phyloP scores from a whole-genome alignment of 345 rosid genomes.

The Citropsis articulata region DNA sequence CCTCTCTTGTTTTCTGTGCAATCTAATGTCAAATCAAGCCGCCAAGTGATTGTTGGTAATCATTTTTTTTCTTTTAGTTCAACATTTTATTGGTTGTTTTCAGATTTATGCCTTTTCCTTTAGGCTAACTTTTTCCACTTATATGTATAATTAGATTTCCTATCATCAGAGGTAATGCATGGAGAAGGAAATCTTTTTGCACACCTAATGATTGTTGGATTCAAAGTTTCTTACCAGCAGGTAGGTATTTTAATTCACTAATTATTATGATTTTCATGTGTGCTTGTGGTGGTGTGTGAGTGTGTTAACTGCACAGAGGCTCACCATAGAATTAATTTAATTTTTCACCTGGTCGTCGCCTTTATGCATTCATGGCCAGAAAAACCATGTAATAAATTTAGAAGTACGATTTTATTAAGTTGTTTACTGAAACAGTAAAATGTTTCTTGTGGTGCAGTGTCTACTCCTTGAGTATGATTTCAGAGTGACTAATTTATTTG shows the following conservation, averaged over 20 bases:
- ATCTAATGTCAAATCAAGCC: constrained; percentile 73
- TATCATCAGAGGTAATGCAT: constrained; percentile 85
- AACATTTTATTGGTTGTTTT: constrained; percentile 12
- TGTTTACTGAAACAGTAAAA: background rate
- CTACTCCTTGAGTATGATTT: constrained; percentile 71
- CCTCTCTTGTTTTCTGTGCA: constrained; percentile 60
- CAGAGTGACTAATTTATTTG: constrained; percentile 62
- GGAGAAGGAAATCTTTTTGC: constrained; percentile 94
- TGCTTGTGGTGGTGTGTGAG: background rate
- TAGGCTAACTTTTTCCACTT: constrained; percentile 31
- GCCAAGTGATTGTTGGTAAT: constrained; percentile 73
- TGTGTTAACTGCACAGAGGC: background rate
- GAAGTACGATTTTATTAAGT: background rate
- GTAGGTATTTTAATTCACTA: constrained; percentile 33
- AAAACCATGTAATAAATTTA: background rate
- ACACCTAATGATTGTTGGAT: constrained; percentile 79
- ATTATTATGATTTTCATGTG: too few species aligned
- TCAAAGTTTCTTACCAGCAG: constrained; percentile 80
- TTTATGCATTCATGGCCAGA: background rate
- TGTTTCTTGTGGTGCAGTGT: constrained; percentile 40
- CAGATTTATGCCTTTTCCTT: constrained; percentile 13
- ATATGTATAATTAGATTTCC: constrained; percentile 53
- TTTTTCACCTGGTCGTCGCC: background rate
- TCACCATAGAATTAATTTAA: background rate
- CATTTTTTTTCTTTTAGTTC: background rate